Percentiles rank a stretch among this genome's conserved stretches.
These are phyloP conservation scores for Arthrocladium fulminans DNA, from an alignment of 2,329 filamentous ascomycete species.

Conservation along the genomic window DNA sequence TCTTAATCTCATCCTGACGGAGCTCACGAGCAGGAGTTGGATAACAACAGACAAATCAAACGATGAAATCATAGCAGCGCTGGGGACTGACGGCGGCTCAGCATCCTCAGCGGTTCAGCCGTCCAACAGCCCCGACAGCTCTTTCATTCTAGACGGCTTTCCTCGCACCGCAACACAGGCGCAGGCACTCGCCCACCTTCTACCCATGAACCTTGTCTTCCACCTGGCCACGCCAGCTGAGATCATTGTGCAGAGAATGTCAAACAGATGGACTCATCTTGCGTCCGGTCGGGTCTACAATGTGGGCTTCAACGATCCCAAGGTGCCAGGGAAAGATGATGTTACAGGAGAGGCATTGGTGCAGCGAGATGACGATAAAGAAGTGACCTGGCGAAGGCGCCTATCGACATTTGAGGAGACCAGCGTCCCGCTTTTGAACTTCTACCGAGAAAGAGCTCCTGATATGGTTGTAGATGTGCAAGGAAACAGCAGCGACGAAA, in stretches of 20 bases:
- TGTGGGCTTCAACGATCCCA: slow-evolving; percentile 80
- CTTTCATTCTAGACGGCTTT: slow-evolving; percentile 94
- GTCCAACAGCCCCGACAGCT: slow-evolving; percentile 64
- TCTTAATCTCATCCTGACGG: slow-evolving; percentile 81
- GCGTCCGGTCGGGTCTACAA: slow-evolving; percentile 92
- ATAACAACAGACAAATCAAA: slow-evolving; percentile 41
- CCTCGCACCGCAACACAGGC: slow-evolving; percentile 81
- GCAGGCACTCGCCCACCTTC: slow-evolving; percentile 62
- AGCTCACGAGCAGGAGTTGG: slow-evolving; percentile 80
- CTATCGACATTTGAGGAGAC: slow-evolving; percentile 80
- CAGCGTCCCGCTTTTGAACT: slow-evolving; percentile 73
- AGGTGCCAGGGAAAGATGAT: slow-evolving; percentile 73
- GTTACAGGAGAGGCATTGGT: slow-evolving; percentile 79
- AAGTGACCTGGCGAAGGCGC: slow-evolving; percentile 73
- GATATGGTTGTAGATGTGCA: slow-evolving; percentile 79
- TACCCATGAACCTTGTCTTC: slow-evolving; percentile 93
- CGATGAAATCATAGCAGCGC: slow-evolving; percentile 25
- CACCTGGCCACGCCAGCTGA: slow-evolving; percentile 75
- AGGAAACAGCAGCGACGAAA: slow-evolving; percentile 88
- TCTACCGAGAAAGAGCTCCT: slow-evolving; percentile 62
- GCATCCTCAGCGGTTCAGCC: slow-evolving; percentile 24
- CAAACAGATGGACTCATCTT: slow-evolving; percentile 87
- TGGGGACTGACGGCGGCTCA: slow-evolving; percentile 37
- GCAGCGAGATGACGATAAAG: slow-evolving; percentile 75
- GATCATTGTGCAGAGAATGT: slow-evolving; percentile 82